These are phyloP conservation scores for Scopulariopsis brevicaulis DNA, from an alignment of 2,329 filamentous ascomycete species.

Conservation along the genomic window DNA sequence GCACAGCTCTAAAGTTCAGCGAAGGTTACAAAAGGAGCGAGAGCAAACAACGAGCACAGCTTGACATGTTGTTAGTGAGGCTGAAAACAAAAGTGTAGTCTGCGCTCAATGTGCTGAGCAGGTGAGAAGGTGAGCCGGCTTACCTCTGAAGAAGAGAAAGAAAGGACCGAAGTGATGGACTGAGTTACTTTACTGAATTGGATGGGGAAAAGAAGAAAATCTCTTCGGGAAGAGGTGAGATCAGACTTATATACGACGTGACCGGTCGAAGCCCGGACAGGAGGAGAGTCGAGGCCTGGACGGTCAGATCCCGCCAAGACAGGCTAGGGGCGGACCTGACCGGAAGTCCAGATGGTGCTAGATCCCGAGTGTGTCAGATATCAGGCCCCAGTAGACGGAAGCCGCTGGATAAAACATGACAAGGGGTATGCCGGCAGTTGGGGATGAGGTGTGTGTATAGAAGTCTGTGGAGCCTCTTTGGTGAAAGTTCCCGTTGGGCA, in stretches of 20 bases:
- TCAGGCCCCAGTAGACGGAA: slow-evolving; percentile 17
- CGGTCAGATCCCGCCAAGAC: slow-evolving; percentile 6
- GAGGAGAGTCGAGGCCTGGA: neutral
- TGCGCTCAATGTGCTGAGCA: neutral
- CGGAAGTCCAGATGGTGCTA: slow-evolving; percentile 19
- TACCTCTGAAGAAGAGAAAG: slow-evolving; percentile 35
- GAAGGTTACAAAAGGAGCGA: slow-evolving; percentile 24
- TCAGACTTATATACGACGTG: slow-evolving; percentile 24
- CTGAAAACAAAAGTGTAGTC: neutral
- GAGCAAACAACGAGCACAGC: slow-evolving; percentile 36
- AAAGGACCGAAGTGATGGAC: slow-evolving; percentile 21
- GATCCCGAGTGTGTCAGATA: slow-evolving; percentile 29
- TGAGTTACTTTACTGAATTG: slow-evolving; percentile 20
- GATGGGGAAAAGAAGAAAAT: slow-evolving; percentile 11
- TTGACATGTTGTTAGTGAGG: slow-evolving; percentile 14
- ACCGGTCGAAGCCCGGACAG: neutral
- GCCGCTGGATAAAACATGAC: slow-evolving; percentile 18
- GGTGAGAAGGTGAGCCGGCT: slow-evolving; percentile 7
- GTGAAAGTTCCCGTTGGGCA: neutral
- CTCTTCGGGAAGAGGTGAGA: slow-evolving; percentile 9
- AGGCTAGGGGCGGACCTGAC: slow-evolving; percentile 2
- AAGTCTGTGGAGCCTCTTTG: neutral
- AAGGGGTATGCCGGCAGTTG: slow-evolving; percentile 5
- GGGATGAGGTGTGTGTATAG: neutral
- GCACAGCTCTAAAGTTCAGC: slow-evolving; percentile 32